phyloP scores from a whole-genome alignment of 805 yeast species.

The Kurtzmaniella fragi region DNA sequence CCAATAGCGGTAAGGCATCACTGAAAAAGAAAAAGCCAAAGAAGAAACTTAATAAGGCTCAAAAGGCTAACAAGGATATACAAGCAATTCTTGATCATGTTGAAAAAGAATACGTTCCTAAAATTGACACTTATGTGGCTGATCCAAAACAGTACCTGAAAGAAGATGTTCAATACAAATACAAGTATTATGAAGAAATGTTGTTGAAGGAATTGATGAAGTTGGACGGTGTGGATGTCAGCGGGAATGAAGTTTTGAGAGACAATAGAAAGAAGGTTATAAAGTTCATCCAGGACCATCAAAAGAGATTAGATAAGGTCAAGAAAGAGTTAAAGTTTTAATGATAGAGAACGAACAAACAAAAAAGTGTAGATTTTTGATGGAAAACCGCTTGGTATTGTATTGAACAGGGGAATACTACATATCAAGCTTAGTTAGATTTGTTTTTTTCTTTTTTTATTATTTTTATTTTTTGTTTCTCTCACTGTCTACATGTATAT shows the following conservation, averaged over 20 bases:
- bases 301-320: conserved; percentile 50
- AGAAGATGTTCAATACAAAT: conserved; percentile 42
- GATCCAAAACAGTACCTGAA: conserved; percentile 18
- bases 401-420: too few relatives aligned
- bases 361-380: too few relatives aligned
- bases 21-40: conserved; percentile 21
- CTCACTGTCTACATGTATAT: neutral
- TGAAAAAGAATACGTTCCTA: conserved; percentile 35
- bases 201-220: conserved; percentile 60
- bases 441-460: neutral
- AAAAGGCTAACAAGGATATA: conserved; percentile 34
- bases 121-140: conserved; percentile 29
- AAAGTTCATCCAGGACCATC: conserved; percentile 54
- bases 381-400: too few relatives aligned
- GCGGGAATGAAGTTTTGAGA: conserved; percentile 47
- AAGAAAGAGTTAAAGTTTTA: conserved; percentile 24
- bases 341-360: too few relatives aligned
- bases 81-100: conserved; percentile 36
- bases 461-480: too few relatives aligned
- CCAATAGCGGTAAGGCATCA: conserved; percentile 5
- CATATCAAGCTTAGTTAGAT: neutral
- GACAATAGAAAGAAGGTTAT: conserved; percentile 55
- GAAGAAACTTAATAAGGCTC: conserved; percentile 36
- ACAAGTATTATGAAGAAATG: conserved; percentile 60
- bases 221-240: conserved; percentile 59